Evolutionary conservation across 768 basidiomycete species (phyloP).

Genomic region (Dendrothele bispora): DNA sequence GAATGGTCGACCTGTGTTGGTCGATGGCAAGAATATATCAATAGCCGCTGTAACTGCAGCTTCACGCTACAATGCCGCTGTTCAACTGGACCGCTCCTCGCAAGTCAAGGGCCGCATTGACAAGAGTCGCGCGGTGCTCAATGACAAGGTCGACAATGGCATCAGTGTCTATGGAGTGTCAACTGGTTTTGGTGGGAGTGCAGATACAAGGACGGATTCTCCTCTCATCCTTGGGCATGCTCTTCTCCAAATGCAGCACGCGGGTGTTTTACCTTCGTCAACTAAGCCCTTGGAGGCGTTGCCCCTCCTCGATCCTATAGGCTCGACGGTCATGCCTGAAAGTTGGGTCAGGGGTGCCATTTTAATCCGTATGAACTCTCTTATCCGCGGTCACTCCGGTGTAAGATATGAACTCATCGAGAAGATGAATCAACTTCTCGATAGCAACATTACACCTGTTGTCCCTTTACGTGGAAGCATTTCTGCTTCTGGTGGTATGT

Average conservation of each 20-base stretch:
- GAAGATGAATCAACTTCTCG: constrained; percentile 72
- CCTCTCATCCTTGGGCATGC: constrained; percentile 73
- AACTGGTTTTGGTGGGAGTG: constrained; percentile 86
- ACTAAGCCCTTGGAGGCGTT: constrained; percentile 48
- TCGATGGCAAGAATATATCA: constrained; percentile 72
- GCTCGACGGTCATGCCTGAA: constrained; percentile 76
- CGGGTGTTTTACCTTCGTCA: constrained; percentile 68
- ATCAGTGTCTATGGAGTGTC: constrained; percentile 7
- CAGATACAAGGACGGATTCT: constrained; percentile 79
- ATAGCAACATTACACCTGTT: constrained; percentile 71
- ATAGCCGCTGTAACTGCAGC: constrained; percentile 78
- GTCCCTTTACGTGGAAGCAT: constrained; percentile 85
- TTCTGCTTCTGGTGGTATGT: constrained; percentile 75
- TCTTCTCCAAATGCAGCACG: constrained; percentile 84
- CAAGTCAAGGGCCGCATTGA: constrained; percentile 51
- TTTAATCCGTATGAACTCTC: constrained; percentile 83
- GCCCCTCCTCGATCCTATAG: constrained; percentile 70
- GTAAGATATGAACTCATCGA: constrained; percentile 80
- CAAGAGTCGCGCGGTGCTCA: constrained; percentile 64
- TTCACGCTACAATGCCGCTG: constrained; percentile 59
- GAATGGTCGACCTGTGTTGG: constrained; percentile 57
- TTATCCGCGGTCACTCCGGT: constrained; percentile 86
- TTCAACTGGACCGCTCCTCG: constrained; percentile 50
- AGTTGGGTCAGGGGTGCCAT: constrained; percentile 89
- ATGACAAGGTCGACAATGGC: constrained; percentile 54